Evolutionary conservation across 805 yeast species (phyloP), one percentile per base, ranked within the genome.

Genomic region (Ogataea pini): DNA sequence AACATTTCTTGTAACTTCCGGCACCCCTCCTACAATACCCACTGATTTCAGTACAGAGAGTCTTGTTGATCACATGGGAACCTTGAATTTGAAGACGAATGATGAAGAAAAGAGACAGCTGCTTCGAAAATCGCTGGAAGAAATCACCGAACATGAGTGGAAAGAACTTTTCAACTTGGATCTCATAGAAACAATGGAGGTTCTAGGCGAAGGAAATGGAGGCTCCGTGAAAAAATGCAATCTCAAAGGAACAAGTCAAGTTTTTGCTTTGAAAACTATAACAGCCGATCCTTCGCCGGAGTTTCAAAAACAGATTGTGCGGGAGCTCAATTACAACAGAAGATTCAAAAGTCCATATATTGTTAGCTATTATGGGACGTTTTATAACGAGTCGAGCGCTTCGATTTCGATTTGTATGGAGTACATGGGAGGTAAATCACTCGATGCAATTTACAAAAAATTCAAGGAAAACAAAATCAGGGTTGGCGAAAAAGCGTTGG

Each of bases 361-460:
- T 52, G 98, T 92, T 20, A 79, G 83, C 64, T 94, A 94, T 66
- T 92, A 89, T 65, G 99, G 99, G 7, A 90, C 96, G 54, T 94
- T 88, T 61, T 73, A 88, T 55, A 83, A 86, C 58, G 88, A 85
- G 59, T 78, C 78, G 48, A 82, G 78, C 51, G 86, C 90, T 24
- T 81, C 90, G 61, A 90, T 94, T 34, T 90, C 88, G 57, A 94
- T 94, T 24, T 89, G 96, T 41, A 94, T 94, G 98, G 99, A 94
- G 67, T 94, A 81, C 65, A 94, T 96, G 90, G 96, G 90, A 20
- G 98, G 97, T 1, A 79, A 82, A 36, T 89, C 96, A 3, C 69
- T 94, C 50, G 97, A 94, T 61, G 89, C 96, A 1, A 82, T 92
- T n/a, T 90, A 92, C 70, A 85, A 85, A 59, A 78, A 82, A 47